Conservation (phyloP, 345 rosid genomes). For the Eucalyptus virginea region DNA sequence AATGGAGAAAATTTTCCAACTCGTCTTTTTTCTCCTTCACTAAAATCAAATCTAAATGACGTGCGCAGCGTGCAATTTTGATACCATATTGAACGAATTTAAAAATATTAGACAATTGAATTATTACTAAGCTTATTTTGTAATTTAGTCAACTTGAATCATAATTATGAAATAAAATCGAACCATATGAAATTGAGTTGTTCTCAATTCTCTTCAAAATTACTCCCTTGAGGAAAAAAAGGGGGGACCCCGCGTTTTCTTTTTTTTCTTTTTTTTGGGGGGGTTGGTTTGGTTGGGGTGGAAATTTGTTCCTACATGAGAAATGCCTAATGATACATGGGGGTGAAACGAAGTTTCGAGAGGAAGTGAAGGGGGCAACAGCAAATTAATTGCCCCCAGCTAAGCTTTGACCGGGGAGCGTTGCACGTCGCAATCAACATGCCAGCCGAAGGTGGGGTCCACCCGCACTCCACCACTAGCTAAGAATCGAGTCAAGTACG, state of each 20-base stretch:
- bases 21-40: background rate
- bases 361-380: background rate
- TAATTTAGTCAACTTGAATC: background rate
- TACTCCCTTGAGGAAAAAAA: background rate
- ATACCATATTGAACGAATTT: background rate
- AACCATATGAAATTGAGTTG: too few species aligned
- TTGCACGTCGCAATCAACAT: background rate
- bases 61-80: background rate
- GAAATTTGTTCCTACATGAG: background rate
- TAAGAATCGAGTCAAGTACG: background rate
- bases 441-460: background rate
- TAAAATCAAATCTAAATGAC: background rate
- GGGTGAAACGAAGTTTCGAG: background rate
- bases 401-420: background rate
- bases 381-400: background rate
- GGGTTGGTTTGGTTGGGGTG: too few species aligned
- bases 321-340: background rate
- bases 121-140: background rate
- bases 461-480: background rate
- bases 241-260: too few species aligned
- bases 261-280: rapidly evolving
- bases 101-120: background rate
- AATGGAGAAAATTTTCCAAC: background rate
- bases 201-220: background rate
- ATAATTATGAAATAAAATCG: background rate